Evolutionary conservation across 192 early-diverging fungal genomes (phyloP).

Genomic region (Spinellus fusiger): DNA sequence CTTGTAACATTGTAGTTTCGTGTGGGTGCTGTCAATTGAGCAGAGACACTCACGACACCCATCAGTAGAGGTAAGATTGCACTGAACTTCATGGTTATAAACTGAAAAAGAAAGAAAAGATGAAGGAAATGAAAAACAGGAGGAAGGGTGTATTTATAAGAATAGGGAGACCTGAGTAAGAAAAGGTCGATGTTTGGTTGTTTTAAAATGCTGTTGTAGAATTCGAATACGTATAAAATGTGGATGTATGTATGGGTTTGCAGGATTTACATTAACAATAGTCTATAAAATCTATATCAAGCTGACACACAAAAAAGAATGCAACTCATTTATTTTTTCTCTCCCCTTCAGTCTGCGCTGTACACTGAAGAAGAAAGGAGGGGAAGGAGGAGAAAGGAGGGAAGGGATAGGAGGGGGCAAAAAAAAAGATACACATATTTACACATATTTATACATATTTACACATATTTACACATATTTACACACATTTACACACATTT

Average conservation of each 20-base stretch:
- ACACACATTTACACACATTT: too few relatives aligned
- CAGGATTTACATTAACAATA: too few relatives aligned
- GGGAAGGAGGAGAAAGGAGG: not conserved
- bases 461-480: too few relatives aligned
- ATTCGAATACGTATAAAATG: too few relatives aligned
- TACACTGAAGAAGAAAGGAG: not conserved
- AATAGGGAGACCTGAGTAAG: not conserved
- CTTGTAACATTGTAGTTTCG: constrained; percentile 28
- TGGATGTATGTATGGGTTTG: too few relatives aligned
- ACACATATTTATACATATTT: too few relatives aligned
- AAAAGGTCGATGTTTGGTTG: too few relatives aligned
- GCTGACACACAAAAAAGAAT: too few relatives aligned
- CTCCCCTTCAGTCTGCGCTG: not conserved
- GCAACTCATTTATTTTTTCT: not conserved
- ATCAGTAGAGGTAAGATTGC: not conserved
- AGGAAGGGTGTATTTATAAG: not conserved
- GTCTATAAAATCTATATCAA: too few relatives aligned
- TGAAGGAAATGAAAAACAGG: not conserved
- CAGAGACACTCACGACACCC: constrained; percentile 8
- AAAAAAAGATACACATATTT: too few relatives aligned
- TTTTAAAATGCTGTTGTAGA: too few relatives aligned
- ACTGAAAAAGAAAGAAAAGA: constrained; percentile 2
- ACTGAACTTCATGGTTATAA: constrained; percentile 12
- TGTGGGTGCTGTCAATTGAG: constrained; percentile 18
- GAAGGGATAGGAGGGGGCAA: not conserved